Evolutionary conservation across 257 asterid genomes (phyloP).

Genomic region (Solanum clarkiae): DNA sequence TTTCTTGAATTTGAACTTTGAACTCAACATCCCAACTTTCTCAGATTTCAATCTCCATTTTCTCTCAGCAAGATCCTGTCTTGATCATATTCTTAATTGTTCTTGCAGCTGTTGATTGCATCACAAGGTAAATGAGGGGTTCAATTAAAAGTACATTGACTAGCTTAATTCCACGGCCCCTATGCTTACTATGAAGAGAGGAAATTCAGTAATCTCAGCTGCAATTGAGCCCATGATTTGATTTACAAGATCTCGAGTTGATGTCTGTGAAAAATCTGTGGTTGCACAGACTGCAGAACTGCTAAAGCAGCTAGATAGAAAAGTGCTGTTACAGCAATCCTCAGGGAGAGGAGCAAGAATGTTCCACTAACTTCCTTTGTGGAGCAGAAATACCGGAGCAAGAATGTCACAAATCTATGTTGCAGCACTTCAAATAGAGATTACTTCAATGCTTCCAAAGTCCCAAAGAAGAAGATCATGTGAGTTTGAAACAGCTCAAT

Average conservation of each 20-base stretch:
- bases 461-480: slow-evolving; percentile 7
- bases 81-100: too few relatives aligned
- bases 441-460: slow-evolving; percentile 29
- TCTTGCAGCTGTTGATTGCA: too few relatives aligned
- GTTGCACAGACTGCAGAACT: slow-evolving; percentile 15
- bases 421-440: slow-evolving; percentile 31
- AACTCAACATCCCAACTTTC: too few relatives aligned
- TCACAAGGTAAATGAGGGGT: slow-evolving; percentile 15
- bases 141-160: slow-evolving; percentile 10
- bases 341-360: slow-evolving; percentile 21
- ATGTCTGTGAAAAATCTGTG: slow-evolving; percentile 29
- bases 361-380: slow-evolving; percentile 9
- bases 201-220: too few relatives aligned
- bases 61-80: too few relatives aligned
- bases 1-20: too few relatives aligned
- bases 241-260: not conserved
- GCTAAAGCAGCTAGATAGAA: slow-evolving; percentile 5
- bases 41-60: too few relatives aligned
- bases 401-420: slow-evolving; percentile 34
- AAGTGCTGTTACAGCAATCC: slow-evolving; percentile 14
- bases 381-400: slow-evolving; percentile 41
- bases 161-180: not conserved
- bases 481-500: too few relatives aligned
- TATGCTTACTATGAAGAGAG: not conserved
- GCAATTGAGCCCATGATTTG: too few relatives aligned